Base-by-base conservation (phyloP, 129 eudicot species). In the Artemisia tridentata region DNA sequence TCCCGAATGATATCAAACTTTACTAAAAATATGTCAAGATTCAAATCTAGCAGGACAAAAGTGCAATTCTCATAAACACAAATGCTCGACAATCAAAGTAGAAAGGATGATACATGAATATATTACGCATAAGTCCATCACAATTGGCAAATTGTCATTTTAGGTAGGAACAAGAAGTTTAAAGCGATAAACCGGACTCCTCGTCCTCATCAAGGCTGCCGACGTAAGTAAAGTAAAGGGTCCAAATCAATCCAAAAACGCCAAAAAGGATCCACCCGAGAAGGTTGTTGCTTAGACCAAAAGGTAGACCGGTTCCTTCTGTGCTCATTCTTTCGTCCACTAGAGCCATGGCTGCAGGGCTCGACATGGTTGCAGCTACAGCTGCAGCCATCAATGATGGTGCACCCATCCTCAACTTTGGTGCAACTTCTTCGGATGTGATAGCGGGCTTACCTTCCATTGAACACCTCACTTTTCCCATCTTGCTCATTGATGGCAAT, bases 251-350 rank as follows among this genome's bases (percentile, higher is more conserved):
- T 68, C 79, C 98, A 48, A 89, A 89, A 8, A 89, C 92, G 19
- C 88, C 97, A 45, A 89, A 67, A 63, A 93, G 90, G 78, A 93
- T 81, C 98, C 98, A 93, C 7, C 96, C 98, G 10, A 93, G 85
- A 27, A 93, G 87, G 82, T 93, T 93, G 83, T 82, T 93, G 81
- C 97, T 89, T 72, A 93, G 75, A 50, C 98, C 98, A 50, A 93
- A 89, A 7, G 98, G 98, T 21, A 93, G 91, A 19, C 98, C 98
- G 8, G 97, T 89, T 71, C 98, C 98, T 77, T 93, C 98, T 49
- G 96, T 87, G 91, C 96, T 93, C 97, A 93, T 78, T 74, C 98
- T 90, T 60, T 93, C 98, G 29, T 93, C 98, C 80, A 93, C 98
- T 54, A 93, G 74, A 8, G 98, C 98, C 95, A 89, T 84, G 31